These are phyloP conservation scores for Backusella psychrophila DNA, from an alignment of 192 early-diverging fungal species.

Conservation along the genomic window DNA sequence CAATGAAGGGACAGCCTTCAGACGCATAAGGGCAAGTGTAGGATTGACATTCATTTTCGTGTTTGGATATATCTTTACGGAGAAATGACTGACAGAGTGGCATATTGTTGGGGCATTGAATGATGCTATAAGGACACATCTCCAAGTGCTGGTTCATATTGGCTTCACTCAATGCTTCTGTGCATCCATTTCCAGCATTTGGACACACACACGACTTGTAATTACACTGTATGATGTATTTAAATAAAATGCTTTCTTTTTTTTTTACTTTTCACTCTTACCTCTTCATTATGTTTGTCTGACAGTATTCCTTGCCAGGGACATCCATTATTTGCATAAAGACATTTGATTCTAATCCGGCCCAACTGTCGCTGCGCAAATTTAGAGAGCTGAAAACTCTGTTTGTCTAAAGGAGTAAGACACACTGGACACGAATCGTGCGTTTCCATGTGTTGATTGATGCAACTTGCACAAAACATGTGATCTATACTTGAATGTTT, in stretches of 20 bases:
- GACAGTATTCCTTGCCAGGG: constrained; percentile 26
- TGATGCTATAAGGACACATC: constrained; percentile 17
- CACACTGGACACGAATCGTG: constrained; percentile 16
- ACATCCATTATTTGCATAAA: constrained; percentile 21
- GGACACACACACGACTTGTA: constrained; percentile 26
- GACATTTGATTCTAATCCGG: constrained; percentile 22
- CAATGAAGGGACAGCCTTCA: constrained; percentile 34
- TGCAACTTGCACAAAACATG: constrained; percentile 25
- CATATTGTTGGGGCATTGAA: constrained; percentile 26
- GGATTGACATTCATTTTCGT: constrained; percentile 30
- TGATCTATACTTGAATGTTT: constrained; percentile 18
- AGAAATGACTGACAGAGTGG: constrained; percentile 26
- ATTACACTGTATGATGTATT: constrained; percentile 15
- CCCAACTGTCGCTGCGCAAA: constrained; percentile 34
- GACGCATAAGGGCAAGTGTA: constrained; percentile 24
- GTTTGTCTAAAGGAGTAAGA: constrained; percentile 5
- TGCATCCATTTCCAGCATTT: constrained; percentile 27
- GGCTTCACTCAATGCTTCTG: not conserved
- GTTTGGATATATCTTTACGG: constrained; percentile 15
- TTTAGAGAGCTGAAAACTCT: constrained; percentile 29
- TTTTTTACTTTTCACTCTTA: not conserved
- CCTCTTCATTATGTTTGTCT: constrained; percentile 15
- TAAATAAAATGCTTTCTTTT: too few species aligned
- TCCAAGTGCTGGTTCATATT: constrained; percentile 17
- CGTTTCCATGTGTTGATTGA: not conserved